A percentile compares a stretch with the other conserved stretches of the same genome.
These are phyloP conservation scores for Exophiala sp. DNA, from an alignment of 2,329 filamentous ascomycete genomes.

Conservation along the genomic window DNA sequence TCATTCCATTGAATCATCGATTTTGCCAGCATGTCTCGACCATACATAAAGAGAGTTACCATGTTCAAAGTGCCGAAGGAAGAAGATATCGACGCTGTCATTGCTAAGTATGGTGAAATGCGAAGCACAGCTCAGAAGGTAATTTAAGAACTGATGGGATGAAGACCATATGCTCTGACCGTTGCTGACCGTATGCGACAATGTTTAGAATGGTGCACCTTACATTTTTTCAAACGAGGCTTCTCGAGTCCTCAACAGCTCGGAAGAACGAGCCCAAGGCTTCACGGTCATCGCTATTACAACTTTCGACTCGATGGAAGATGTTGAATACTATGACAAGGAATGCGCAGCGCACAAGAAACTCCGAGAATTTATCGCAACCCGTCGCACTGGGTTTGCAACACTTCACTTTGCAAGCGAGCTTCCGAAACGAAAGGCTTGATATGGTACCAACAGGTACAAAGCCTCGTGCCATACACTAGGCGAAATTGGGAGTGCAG, in stretches of 20 bases:
- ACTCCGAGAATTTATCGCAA: conserved; percentile 39
- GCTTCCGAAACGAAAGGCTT: not conserved
- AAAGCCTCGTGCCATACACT: too few relatives aligned
- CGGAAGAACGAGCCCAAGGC: conserved; percentile 55
- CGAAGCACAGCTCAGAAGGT: conserved; percentile 46
- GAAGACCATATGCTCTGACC: conserved; percentile 1
- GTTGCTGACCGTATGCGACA: conserved; percentile 1
- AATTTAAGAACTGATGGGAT: conserved; percentile 1
- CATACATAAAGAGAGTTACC: conserved; percentile 48
- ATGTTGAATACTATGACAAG: conserved; percentile 68
- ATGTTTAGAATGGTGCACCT: conserved; percentile 61
- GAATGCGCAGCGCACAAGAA: conserved; percentile 54
- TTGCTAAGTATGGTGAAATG: conserved; percentile 45
- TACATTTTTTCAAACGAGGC: conserved; percentile 63
- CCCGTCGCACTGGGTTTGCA: conserved; percentile 37
- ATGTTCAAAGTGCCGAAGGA: conserved; percentile 53
- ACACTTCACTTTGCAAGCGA: conserved; percentile 37
- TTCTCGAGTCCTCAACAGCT: conserved; percentile 53
- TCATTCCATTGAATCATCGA: not conserved
- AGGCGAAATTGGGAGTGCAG: too few relatives aligned
- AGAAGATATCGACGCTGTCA: conserved; percentile 41
- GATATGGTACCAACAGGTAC: too few relatives aligned
- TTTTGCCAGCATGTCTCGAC: conserved; percentile 31
- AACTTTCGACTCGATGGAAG: conserved; percentile 61
- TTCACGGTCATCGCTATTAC: conserved; percentile 63